Evolutionary conservation across 2,329 filamentous ascomycete genomes (phyloP).

Genomic region (Fusarium sp.): DNA sequence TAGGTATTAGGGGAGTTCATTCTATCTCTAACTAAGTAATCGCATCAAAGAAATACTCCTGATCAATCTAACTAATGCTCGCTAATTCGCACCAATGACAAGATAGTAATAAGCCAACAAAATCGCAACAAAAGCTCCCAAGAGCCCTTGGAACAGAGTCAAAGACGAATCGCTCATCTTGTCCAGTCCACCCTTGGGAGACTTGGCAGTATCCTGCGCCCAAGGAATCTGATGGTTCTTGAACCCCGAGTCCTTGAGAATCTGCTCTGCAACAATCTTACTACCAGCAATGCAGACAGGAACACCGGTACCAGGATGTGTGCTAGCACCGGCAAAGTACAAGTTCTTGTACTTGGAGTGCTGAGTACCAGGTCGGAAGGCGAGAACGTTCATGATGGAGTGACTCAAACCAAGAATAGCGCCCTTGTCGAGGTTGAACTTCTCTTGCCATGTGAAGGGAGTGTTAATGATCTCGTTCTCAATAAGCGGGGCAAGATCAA

Average conservation of each 20-base stretch:
- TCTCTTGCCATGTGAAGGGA: constrained; percentile 69
- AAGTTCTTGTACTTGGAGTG: constrained; percentile 60
- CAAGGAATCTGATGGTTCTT: constrained; percentile 21
- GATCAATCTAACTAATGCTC: not conserved
- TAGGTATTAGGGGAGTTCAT: not conserved
- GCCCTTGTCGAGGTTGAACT: constrained; percentile 79
- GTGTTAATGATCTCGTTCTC: constrained; percentile 72
- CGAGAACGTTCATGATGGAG: constrained; percentile 77
- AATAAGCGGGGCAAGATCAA: constrained; percentile 59
- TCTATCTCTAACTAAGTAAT: not conserved
- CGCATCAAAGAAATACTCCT: not conserved
- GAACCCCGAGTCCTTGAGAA: constrained; percentile 40
- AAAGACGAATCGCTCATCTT: constrained; percentile 18
- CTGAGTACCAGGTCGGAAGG: constrained; percentile 70
- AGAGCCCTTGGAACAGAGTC: constrained; percentile 18
- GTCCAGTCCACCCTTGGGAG: constrained; percentile 6
- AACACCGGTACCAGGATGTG: constrained; percentile 80
- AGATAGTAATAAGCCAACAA: constrained; percentile 18
- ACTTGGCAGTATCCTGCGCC: not conserved
- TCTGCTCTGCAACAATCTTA: constrained; percentile 64
- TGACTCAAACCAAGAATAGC: constrained; percentile 78
- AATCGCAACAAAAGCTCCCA: constrained; percentile 17
- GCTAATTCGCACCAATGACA: constrained; percentile 12
- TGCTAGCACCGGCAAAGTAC: constrained; percentile 80
- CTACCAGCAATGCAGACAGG: constrained; percentile 77